Conservation (phyloP, 495 filamentous ascomycete genomes). For the Annulohypoxylon stygium region DNA sequence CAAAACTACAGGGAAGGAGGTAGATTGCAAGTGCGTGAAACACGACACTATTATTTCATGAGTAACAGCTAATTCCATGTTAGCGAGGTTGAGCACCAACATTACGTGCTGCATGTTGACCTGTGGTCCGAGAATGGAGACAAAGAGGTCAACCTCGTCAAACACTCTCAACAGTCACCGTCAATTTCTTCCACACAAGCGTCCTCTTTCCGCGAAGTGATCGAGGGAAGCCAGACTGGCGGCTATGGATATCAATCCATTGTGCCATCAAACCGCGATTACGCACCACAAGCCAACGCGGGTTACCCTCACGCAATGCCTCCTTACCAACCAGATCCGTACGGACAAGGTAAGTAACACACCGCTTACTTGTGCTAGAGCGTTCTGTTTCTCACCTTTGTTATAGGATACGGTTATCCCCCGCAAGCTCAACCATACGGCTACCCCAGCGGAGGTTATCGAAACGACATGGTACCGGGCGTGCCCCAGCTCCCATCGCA, state of each 20-base stretch:
- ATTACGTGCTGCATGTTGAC: slow-evolving; percentile 94
- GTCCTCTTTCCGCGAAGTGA: slow-evolving; percentile 75
- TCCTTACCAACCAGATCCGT: slow-evolving; percentile 57
- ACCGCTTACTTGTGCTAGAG: slow-evolving; percentile 19
- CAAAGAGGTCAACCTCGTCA: slow-evolving; percentile 94
- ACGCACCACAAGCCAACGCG: slow-evolving; percentile 51
- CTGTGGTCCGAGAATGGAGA: slow-evolving; percentile 86
- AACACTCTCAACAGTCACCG: slow-evolving; percentile 86
- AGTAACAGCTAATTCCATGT: slow-evolving; percentile 33
- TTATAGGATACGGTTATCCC: slow-evolving; percentile 60
- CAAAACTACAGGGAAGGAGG: slow-evolving; percentile 81
- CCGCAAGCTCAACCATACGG: slow-evolving; percentile 49
- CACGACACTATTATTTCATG: slow-evolving; percentile 15
- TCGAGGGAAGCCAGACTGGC: slow-evolving; percentile 48
- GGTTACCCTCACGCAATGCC: slow-evolving; percentile 53
- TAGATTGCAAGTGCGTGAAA: slow-evolving; percentile 84
- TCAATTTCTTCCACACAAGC: slow-evolving; percentile 88
- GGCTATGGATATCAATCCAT: slow-evolving; percentile 52
- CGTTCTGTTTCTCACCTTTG: slow-evolving; percentile 31
- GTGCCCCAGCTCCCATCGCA: slow-evolving; percentile 52
- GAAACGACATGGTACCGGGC: slow-evolving; percentile 47
- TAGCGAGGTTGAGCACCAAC: slow-evolving; percentile 79
- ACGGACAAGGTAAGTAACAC: slow-evolving; percentile 54
- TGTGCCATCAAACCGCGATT: slow-evolving; percentile 57
- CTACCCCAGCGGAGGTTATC: slow-evolving; percentile 48